Evolutionary conservation across 106 monocot species (phyloP).

Genomic region (Hemerocallis citrina): DNA sequence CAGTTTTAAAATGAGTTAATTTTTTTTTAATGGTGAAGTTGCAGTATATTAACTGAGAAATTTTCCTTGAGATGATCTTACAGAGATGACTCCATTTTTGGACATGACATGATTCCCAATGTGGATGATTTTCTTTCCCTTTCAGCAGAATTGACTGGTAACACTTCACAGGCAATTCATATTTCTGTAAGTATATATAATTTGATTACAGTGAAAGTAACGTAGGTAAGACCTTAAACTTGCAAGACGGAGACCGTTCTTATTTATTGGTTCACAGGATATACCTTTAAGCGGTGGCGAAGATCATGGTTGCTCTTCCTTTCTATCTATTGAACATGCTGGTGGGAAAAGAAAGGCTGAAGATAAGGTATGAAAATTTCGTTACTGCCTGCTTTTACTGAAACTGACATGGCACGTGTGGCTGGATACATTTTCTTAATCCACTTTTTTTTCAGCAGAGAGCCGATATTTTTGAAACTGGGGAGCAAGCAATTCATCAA

Average conservation of each 20-base stretch:
- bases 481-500: not conserved
- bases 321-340: not conserved
- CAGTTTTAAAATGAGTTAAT: not conserved
- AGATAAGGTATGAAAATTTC: not conserved
- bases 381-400: no score
- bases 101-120: slow-evolving; percentile 32
- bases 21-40: not conserved
- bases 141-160: slow-evolving; percentile 28
- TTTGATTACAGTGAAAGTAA: no score
- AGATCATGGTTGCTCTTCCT: slow-evolving; percentile 5
- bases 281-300: not conserved
- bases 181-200: slow-evolving; percentile 26
- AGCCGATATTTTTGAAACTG: not conserved
- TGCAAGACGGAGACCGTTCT: no score
- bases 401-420: no score
- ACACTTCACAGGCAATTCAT: slow-evolving; percentile 33
- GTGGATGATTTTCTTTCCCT: slow-evolving; percentile 27
- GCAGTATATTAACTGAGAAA: not conserved
- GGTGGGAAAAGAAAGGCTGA: not conserved
- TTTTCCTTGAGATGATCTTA: not conserved
- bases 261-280: not conserved
- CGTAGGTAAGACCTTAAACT: no score
- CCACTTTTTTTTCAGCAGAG: slow-evolving; percentile 1
- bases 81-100: slow-evolving; percentile 32
- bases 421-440: no score